These are phyloP conservation scores for Sarocladium oryzae DNA, from an alignment of 2,329 filamentous ascomycete species.

Conservation along the genomic window DNA sequence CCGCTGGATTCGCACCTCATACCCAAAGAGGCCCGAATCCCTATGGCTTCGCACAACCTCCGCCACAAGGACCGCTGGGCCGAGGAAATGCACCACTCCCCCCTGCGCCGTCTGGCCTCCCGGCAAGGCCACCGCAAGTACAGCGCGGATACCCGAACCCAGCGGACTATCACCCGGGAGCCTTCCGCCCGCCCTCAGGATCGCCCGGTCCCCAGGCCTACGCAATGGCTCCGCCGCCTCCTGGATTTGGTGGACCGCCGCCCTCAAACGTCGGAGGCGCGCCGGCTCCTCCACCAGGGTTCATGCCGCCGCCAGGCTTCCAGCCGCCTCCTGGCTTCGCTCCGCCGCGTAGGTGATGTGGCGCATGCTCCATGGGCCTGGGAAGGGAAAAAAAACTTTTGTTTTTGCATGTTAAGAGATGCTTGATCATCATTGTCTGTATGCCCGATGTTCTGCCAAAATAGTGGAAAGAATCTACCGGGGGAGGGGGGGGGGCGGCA, in stretches of 20 bases:
- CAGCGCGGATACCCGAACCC: constrained; percentile 38
- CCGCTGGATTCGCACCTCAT: constrained; percentile 31
- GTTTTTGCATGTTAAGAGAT: neutral
- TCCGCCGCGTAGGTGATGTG: constrained; percentile 7
- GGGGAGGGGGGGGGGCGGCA: neutral
- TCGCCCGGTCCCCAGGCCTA: constrained; percentile 30
- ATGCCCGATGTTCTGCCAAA: neutral
- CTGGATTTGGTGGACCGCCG: constrained; percentile 29
- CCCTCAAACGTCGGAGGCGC: constrained; percentile 26
- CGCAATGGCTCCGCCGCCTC: constrained; percentile 27
- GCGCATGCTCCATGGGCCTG: constrained; percentile 10
- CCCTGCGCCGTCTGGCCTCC: constrained; percentile 43
- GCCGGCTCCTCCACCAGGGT: constrained; percentile 34
- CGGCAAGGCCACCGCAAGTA: constrained; percentile 41
- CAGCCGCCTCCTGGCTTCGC: constrained; percentile 39
- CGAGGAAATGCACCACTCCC: constrained; percentile 34
- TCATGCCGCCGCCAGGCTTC: constrained; percentile 36
- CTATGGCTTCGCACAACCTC: constrained; percentile 22
- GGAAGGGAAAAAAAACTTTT: constrained; percentile 19
- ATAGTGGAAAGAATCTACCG: neutral
- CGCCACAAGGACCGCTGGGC: constrained; percentile 18
- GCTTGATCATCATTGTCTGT: neutral
- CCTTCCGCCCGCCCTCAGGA: constrained; percentile 31
- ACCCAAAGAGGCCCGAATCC: constrained; percentile 22
- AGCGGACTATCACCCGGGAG: constrained; percentile 39